Evolutionary conservation across 2,329 filamentous ascomycete species (phyloP).

Genomic region (Corniculantispora saksenae): DNA sequence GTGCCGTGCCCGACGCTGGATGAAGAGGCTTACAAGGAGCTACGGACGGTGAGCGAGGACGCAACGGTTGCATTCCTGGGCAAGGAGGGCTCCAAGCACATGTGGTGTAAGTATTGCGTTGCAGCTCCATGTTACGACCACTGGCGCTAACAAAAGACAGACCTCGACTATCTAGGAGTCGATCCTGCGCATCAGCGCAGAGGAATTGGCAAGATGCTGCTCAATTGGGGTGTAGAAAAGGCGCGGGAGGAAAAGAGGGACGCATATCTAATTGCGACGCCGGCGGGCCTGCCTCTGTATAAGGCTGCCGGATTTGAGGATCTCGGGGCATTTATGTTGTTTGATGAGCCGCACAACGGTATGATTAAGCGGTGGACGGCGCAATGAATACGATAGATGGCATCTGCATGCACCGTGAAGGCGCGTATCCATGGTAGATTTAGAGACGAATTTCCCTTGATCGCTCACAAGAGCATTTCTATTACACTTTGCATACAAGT

Average conservation of each 20-base stretch:
- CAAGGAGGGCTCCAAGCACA: slow-evolving; percentile 20
- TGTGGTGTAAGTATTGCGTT: slow-evolving; percentile 22
- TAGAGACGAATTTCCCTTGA: too few species aligned
- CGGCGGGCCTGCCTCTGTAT: slow-evolving; percentile 14
- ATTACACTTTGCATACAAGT: too few species aligned
- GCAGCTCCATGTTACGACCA: too few species aligned
- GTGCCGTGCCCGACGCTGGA: slow-evolving; percentile 21
- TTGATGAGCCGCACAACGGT: slow-evolving; percentile 7
- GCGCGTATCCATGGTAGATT: too few species aligned
- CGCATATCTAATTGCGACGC: slow-evolving; percentile 14
- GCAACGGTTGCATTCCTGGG: slow-evolving; percentile 22
- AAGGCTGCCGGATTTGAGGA: slow-evolving; percentile 10
- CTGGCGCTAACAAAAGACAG: not conserved
- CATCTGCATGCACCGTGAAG: too few species aligned
- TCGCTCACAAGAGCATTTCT: too few species aligned
- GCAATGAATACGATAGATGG: not conserved
- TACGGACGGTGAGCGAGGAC: slow-evolving; percentile 14
- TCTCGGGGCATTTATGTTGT: slow-evolving; percentile 2
- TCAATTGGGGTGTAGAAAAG: slow-evolving; percentile 23
- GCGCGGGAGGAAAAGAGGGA: slow-evolving; percentile 19
- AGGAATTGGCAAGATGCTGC: slow-evolving; percentile 23
- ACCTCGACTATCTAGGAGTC: slow-evolving; percentile 25
- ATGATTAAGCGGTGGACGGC: slow-evolving; percentile 10
- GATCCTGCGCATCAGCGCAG: slow-evolving; percentile 23
- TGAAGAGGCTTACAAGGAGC: slow-evolving; percentile 19